phyloP scores from a whole-genome alignment of 169 alveolate genomes.

The Theileria equi region DNA sequence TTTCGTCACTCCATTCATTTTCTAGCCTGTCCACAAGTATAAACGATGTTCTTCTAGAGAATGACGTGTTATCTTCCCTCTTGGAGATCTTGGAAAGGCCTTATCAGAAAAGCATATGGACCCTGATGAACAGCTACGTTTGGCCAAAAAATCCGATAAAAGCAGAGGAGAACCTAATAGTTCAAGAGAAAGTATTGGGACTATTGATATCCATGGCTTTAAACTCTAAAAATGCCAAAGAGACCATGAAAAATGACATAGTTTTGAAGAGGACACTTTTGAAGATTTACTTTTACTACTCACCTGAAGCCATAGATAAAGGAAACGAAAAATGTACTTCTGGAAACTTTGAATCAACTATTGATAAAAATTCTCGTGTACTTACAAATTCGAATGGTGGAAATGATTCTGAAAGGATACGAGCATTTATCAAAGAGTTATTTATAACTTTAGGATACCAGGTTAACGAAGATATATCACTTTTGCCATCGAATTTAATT shows the following conservation, averaged over 20 bases:
- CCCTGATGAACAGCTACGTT: slow-evolving; percentile 24
- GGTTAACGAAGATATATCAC: slow-evolving; percentile 20
- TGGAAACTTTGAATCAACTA: background rate
- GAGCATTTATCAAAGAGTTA: slow-evolving; percentile 9
- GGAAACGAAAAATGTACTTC: too few relatives aligned
- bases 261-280: slow-evolving; percentile 15
- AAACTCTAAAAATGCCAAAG: slow-evolving; percentile 1
- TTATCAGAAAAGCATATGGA: slow-evolving; percentile 37
- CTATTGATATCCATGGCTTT: slow-evolving; percentile 10
- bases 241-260: slow-evolving; percentile 12
- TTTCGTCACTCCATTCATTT: slow-evolving; percentile 14
- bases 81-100: slow-evolving; percentile 34
- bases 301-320: too few relatives aligned
- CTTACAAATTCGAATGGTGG: background rate
- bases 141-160: slow-evolving; percentile 25
- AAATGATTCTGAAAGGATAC: slow-evolving; percentile 6
- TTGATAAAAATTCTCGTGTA: too few relatives aligned
- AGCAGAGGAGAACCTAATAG: background rate
- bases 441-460: slow-evolving; percentile 24
- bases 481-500: slow-evolving; percentile 2
- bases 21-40: background rate
- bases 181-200: slow-evolving; percentile 13
- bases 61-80: slow-evolving; percentile 12
- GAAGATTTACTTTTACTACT: slow-evolving; percentile 8
- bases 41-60: background rate